Conservation (phyloP, 2,329 filamentous ascomycete species). For the Aspergillus proliferans region DNA sequence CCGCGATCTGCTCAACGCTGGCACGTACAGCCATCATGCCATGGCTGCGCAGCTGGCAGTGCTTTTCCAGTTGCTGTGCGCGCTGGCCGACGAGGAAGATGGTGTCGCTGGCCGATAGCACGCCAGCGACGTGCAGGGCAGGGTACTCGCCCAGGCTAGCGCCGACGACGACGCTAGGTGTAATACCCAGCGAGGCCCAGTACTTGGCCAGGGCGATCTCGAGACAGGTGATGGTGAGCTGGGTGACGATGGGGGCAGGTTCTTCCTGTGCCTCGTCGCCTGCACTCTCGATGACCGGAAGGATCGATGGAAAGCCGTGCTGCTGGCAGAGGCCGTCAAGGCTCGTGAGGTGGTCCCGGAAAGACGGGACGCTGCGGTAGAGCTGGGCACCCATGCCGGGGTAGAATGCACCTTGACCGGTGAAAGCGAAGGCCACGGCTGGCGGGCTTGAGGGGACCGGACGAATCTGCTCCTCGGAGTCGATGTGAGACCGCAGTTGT, state of each 20-base stretch:
- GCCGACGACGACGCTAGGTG: constrained; percentile 49
- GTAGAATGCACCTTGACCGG: constrained; percentile 31
- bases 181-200: constrained; percentile 26
- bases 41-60: constrained; percentile 62
- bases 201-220: constrained; percentile 36
- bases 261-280: constrained; percentile 34
- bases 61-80: constrained; percentile 59
- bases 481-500: constrained; percentile 1
- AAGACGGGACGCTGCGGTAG: constrained; percentile 18
- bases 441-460: constrained; percentile 27
- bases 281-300: constrained; percentile 11
- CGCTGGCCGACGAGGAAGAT: constrained; percentile 64
- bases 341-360: constrained; percentile 15
- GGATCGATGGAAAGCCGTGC: constrained; percentile 22
- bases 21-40: constrained; percentile 56
- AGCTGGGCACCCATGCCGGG: constrained; percentile 23
- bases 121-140: constrained; percentile 27
- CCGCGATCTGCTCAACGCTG: constrained; percentile 37
- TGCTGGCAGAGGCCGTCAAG: constrained; percentile 17
- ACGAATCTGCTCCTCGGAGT: constrained; percentile 47
- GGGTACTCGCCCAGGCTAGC: constrained; percentile 37
- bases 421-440: constrained; percentile 32
- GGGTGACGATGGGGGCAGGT: constrained; percentile 17
- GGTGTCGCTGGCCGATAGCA: constrained; percentile 29
- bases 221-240: constrained; percentile 32